Conservation (phyloP, 2,329 filamentous ascomycete genomes). For the Aureobasidium lini region DNA sequence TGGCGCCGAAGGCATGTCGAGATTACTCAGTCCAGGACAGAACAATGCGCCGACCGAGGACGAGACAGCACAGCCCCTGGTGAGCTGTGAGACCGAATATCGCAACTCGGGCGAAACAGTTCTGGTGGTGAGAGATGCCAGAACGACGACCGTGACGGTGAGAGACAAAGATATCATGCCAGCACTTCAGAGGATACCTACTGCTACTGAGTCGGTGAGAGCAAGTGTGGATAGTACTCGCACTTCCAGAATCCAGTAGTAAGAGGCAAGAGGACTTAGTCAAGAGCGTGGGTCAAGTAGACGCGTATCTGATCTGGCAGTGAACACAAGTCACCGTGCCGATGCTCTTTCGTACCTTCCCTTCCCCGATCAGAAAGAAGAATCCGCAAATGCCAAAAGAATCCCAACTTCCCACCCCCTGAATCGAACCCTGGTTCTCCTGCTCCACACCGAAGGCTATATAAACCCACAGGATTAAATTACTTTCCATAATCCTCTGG, state of each 20-base stretch:
- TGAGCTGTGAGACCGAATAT: slow-evolving; percentile 71
- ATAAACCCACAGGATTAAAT: too few relatives aligned
- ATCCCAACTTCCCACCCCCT: too few relatives aligned
- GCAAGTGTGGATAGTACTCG: slow-evolving; percentile 1
- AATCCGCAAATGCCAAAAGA: too few relatives aligned
- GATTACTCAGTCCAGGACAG: slow-evolving; percentile 25
- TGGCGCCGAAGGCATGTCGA: not conserved
- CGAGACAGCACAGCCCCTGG: slow-evolving; percentile 20
- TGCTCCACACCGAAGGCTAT: too few relatives aligned
- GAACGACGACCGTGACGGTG: slow-evolving; percentile 11
- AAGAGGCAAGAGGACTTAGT: not conserved
- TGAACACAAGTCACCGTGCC: too few relatives aligned
- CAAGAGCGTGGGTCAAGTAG: not conserved
- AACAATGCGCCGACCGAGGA: slow-evolving; percentile 19
- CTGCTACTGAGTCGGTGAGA: slow-evolving; percentile 1
- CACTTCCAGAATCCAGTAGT: not conserved
- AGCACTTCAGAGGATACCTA: not conserved
- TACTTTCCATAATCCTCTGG: too few relatives aligned
- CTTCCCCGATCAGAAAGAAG: too few relatives aligned
- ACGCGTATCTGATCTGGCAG: not conserved
- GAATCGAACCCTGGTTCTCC: too few relatives aligned
- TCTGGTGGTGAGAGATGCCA: slow-evolving; percentile 59
- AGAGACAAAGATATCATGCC: not conserved
- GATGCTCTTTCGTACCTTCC: not conserved
- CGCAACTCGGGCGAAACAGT: slow-evolving; percentile 71